phyloP scores from a whole-genome alignment of 2,329 filamentous ascomycete species.

The Ophiocordyceps camponoti-floridani region DNA sequence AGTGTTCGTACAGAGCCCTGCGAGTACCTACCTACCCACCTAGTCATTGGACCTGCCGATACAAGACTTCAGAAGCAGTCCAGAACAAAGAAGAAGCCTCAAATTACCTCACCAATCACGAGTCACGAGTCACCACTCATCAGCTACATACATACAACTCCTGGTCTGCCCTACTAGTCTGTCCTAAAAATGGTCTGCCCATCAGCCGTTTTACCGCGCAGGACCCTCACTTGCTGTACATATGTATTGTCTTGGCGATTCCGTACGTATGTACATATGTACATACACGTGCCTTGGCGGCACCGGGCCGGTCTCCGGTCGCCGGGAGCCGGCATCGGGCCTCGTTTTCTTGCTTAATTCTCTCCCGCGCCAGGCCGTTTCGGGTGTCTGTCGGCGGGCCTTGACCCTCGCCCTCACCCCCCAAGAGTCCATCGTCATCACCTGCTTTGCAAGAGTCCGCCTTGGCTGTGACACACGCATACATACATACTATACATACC shows the following conservation, averaged over 20 bases:
- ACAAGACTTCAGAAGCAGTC: too few species aligned
- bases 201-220: neutral
- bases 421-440: neutral
- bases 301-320: neutral
- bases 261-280: too few species aligned
- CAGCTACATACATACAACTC: too few species aligned
- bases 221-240: neutral
- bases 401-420: neutral
- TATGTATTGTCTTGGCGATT: neutral
- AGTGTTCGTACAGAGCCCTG: too few species aligned
- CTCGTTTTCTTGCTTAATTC: neutral
- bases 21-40: too few species aligned
- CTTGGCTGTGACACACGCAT: neutral
- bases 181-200: neutral
- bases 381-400: neutral
- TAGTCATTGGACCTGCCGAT: too few species aligned
- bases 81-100: too few species aligned
- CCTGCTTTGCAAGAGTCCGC: neutral
- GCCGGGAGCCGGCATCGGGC: neutral
- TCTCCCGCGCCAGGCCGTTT: neutral
- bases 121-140: too few species aligned
- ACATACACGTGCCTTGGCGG: neutral
- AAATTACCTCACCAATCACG: too few species aligned
- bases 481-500: neutral
- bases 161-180: too few species aligned